Conservation (phyloP, 805 yeast species). For the Candida anglica region DNA sequence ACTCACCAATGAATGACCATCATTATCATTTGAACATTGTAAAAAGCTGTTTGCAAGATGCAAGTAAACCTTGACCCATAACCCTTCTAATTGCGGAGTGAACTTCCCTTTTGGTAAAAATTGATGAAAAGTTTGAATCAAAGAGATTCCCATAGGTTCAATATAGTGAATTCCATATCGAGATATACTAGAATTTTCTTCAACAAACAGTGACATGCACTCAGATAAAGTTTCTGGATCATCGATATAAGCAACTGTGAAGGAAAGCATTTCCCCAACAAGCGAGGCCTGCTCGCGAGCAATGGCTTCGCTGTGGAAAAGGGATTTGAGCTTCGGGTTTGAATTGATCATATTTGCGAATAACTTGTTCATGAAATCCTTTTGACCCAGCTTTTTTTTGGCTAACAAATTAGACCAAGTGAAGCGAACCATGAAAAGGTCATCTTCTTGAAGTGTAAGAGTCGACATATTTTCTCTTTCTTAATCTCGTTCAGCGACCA, state of each 20-base stretch:
- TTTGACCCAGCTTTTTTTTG: conserved; percentile 24
- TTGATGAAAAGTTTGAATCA: conserved; percentile 34
- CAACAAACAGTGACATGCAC: conserved; percentile 28
- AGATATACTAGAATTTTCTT: conserved; percentile 25
- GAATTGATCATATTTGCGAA: conserved; percentile 30
- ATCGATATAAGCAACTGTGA: conserved; percentile 26
- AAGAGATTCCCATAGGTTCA: conserved; percentile 39
- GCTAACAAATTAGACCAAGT: conserved; percentile 32
- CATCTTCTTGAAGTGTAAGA: conserved; percentile 8
- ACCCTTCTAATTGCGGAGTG: conserved; percentile 26
- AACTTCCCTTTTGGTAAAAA: conserved; percentile 29
- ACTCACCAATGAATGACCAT: conserved; percentile 19
- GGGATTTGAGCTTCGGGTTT: conserved; percentile 19
- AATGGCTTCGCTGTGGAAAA: conserved; percentile 16
- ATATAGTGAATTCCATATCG: conserved; percentile 23
- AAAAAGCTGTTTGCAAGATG: conserved; percentile 36
- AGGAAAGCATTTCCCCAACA: conserved; percentile 32
- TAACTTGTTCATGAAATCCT: conserved; percentile 25
- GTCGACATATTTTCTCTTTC: conserved; percentile 6
- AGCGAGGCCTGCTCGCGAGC: conserved; percentile 27
- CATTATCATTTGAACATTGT: conserved; percentile 19
- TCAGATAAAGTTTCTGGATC: conserved; percentile 23
- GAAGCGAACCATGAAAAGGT: conserved; percentile 18
- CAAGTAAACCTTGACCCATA: conserved; percentile 39
- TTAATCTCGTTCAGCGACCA: too few relatives aligned